Percentiles rank a stretch among this genome's conserved stretches.
Conservation (phyloP, 1,139 yeast genomes). For the Yueomyces sp. region DNA sequence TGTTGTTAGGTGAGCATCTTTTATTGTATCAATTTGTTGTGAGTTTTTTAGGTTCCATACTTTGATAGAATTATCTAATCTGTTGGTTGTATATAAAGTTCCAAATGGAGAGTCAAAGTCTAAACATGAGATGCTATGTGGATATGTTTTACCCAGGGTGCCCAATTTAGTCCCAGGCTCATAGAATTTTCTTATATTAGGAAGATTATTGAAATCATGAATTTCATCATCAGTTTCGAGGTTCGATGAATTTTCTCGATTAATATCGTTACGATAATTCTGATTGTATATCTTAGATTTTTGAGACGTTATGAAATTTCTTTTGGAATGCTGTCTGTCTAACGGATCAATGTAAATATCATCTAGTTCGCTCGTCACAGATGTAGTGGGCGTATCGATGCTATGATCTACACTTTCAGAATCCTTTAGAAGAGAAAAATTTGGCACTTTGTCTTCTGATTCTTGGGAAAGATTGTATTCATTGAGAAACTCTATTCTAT, state of each 20-base stretch:
- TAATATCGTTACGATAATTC: too few relatives aligned
- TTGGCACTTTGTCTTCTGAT: neutral
- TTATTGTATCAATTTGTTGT: constrained; percentile 35
- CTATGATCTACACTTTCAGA: neutral
- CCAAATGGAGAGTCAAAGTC: constrained; percentile 66
- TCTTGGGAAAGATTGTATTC: neutral
- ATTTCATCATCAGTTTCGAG: neutral
- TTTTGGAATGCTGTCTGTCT: too few relatives aligned
- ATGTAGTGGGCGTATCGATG: neutral
- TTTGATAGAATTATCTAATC: constrained; percentile 67
- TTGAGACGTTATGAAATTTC: too few relatives aligned
- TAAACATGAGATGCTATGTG: constrained; percentile 37
- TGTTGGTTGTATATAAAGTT: constrained; percentile 55
- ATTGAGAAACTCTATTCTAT: neutral
- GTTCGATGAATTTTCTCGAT: neutral
- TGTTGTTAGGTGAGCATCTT: constrained; percentile 39
- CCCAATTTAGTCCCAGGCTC: constrained; percentile 43
- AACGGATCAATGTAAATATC: too few relatives aligned
- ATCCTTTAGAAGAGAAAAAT: too few relatives aligned
- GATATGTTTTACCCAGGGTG: constrained; percentile 34
- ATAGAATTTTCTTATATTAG: constrained; percentile 25
- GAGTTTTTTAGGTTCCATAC: constrained; percentile 60
- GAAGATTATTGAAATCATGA: neutral
- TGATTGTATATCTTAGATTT: too few relatives aligned
- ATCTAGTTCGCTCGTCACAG: neutral